Percentiles rank a stretch among this genome's conserved stretches.
phyloP scores from a whole-genome alignment of 192 early-diverging fungal genomes.

The Rhizoclosmatium sp. region DNA sequence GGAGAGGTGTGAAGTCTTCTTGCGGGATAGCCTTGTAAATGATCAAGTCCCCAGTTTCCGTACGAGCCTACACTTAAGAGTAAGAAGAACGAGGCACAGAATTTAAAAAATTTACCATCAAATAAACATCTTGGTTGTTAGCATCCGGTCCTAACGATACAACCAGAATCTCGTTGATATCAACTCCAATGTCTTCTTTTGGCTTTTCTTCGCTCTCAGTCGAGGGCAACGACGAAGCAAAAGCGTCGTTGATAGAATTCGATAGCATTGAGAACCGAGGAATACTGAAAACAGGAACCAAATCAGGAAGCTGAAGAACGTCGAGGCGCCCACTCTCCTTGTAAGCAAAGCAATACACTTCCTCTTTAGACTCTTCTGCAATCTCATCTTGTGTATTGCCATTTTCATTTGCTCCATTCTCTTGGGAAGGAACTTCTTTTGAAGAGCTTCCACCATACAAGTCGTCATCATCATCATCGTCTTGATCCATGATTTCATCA shows the following conservation, averaged over 20 bases:
- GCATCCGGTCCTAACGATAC: constrained; percentile 65
- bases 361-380: not conserved
- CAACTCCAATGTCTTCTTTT: constrained; percentile 34
- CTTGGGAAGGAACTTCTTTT: not conserved
- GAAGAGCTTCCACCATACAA: constrained; percentile 45
- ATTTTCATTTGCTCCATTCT: not conserved
- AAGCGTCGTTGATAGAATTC: constrained; percentile 7
- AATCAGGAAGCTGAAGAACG: constrained; percentile 56
- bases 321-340: constrained; percentile 70
- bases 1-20: constrained; percentile 30
- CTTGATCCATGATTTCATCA: constrained; percentile 31
- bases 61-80: constrained; percentile 60
- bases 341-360: constrained; percentile 71
- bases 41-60: constrained; percentile 70
- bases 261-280: constrained; percentile 44
- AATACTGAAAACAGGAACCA: constrained; percentile 40
- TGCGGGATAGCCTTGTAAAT: constrained; percentile 74
- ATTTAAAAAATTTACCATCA: constrained; percentile 66
- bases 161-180: constrained; percentile 77
- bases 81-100: constrained; percentile 7
- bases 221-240: not conserved
- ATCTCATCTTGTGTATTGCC: not conserved
- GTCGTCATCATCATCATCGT: constrained; percentile 61
- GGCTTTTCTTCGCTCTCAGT: constrained; percentile 41
- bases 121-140: constrained; percentile 63